Evolutionary conservation across 2,329 filamentous ascomycete genomes (phyloP), one percentile per base, ranked within the genome.

Genomic region (Trichoderma sp.): DNA sequence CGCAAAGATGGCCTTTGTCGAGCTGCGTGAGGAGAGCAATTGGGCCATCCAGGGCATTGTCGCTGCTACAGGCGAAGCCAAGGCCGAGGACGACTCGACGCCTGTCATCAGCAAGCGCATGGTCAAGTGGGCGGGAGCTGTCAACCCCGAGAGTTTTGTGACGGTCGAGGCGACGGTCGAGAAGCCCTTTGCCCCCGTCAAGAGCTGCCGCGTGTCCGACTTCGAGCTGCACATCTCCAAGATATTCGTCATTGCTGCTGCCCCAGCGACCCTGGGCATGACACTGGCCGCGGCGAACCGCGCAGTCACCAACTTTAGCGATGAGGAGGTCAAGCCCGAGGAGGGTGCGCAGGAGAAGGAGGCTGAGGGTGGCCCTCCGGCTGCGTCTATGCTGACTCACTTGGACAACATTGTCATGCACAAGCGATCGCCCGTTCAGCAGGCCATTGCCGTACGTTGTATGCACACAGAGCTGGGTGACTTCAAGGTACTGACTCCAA

Each of bases 351-450:
- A 34, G 25, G 80, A 79, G 35, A 80, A 83, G 45, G 83, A 83
- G 70, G 79, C 80, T 6, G 74, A 78, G 22, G 73, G 75, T 70
- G 84, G 71, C 57, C 81, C 80, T 60, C 81, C 80, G 70, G 79
- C 80, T 72, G 94, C 96, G 34, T 91, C 88, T 69, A 88, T 98
- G 78, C 88, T 89, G 76, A 96, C 93, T 1, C 89, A 94, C 73
- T 87, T 97, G 60, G 91, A 97, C 84, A 97, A 98, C 85, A 89
- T 92, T 69, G 92, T 92, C 63, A 91, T 99, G 82, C 94, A 97
- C 82, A 91, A 97, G 77, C 90, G 95, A 67, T 92, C 93, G 1
- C 92, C 93, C 70, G 91, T 96, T 70, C 96, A 95, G 81, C 92
- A 96, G 78, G 93, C 94, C 68, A 94, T 94, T 74, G 82, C 84